These are phyloP conservation scores for Thermothelomyces thermophilus DNA, from an alignment of 2,329 filamentous ascomycete species.

Conservation along the genomic window DNA sequence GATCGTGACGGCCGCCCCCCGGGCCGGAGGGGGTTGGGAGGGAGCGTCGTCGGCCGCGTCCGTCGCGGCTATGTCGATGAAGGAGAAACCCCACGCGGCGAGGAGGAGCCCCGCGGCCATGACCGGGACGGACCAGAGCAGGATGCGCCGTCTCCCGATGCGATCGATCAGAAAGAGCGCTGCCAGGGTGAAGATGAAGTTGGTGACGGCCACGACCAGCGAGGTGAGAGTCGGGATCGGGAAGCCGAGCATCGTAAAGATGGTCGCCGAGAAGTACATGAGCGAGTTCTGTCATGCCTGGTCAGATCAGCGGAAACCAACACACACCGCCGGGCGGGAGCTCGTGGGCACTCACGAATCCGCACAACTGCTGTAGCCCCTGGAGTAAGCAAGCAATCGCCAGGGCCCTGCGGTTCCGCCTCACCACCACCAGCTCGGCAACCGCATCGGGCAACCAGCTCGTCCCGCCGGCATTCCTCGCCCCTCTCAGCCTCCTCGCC, in stretches of 20 bases:
- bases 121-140: slow-evolving; percentile 76
- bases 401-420: slow-evolving; percentile 66
- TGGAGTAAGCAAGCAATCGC: slow-evolving; percentile 82
- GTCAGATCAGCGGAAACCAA: too few relatives aligned
- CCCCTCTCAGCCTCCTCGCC: slow-evolving; percentile 40
- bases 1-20: slow-evolving; percentile 48
- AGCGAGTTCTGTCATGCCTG: slow-evolving; percentile 59
- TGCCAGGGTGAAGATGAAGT: slow-evolving; percentile 70
- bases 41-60: slow-evolving; percentile 15
- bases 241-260: slow-evolving; percentile 73
- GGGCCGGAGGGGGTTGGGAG: slow-evolving; percentile 13
- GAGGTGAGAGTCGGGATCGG: slow-evolving; percentile 72
- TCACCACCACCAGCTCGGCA: slow-evolving; percentile 48
- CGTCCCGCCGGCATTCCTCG: slow-evolving; percentile 28
- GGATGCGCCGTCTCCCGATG: slow-evolving; percentile 69
- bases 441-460: slow-evolving; percentile 40
- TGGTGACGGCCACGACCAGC: slow-evolving; percentile 71
- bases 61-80: slow-evolving; percentile 43
- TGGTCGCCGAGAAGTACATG: slow-evolving; percentile 86
- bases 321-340: neutral
- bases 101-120: slow-evolving; percentile 70
- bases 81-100: slow-evolving; percentile 66
- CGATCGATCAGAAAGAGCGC: slow-evolving; percentile 73
- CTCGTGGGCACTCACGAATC: slow-evolving; percentile 52
- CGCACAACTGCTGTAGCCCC: slow-evolving; percentile 80